Conservation (phyloP, 805 yeast genomes). For the Metschnikowia borealis region DNA sequence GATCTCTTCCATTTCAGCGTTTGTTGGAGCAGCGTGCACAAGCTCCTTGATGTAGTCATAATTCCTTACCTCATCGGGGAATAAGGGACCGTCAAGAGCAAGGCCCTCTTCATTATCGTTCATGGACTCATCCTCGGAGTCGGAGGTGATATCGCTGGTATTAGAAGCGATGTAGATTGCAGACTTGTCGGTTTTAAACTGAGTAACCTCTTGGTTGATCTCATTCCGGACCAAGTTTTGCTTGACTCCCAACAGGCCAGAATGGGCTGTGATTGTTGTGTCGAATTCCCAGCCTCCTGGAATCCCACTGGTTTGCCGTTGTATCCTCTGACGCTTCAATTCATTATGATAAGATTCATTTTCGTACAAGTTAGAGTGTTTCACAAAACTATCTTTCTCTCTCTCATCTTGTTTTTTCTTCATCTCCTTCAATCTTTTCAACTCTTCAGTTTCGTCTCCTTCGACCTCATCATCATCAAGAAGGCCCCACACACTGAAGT, state of each 20-base stretch:
- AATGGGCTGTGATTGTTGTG: conserved; percentile 10
- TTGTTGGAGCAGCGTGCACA: conserved; percentile 30
- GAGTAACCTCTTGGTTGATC: conserved; percentile 24
- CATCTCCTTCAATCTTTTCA: conserved; percentile 31
- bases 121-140: conserved; percentile 20
- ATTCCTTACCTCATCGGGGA: conserved; percentile 16
- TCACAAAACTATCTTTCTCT: conserved; percentile 41
- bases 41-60: conserved; percentile 34
- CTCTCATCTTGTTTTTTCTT: conserved; percentile 31
- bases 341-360: conserved; percentile 28
- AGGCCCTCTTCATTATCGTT: conserved; percentile 11
- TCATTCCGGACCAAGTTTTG: conserved; percentile 29
- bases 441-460: conserved; percentile 24
- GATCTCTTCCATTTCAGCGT: conserved; percentile 31
- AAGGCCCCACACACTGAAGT: conserved; percentile 93
- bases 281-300: conserved; percentile 37
- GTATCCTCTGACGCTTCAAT: conserved; percentile 32
- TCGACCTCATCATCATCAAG: conserved; percentile 54
- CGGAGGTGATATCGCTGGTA: conserved; percentile 32
- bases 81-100: conserved; percentile 13
- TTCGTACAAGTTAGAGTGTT: conserved; percentile 29
- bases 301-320: conserved; percentile 26
- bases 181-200: conserved; percentile 19
- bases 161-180: conserved; percentile 23
- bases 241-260: conserved; percentile 26